Percentiles rank a stretch among this genome's conserved stretches.
phyloP scores from a whole-genome alignment of 2,329 filamentous ascomycete genomes.

The Rhytidhysteron rufulum region DNA sequence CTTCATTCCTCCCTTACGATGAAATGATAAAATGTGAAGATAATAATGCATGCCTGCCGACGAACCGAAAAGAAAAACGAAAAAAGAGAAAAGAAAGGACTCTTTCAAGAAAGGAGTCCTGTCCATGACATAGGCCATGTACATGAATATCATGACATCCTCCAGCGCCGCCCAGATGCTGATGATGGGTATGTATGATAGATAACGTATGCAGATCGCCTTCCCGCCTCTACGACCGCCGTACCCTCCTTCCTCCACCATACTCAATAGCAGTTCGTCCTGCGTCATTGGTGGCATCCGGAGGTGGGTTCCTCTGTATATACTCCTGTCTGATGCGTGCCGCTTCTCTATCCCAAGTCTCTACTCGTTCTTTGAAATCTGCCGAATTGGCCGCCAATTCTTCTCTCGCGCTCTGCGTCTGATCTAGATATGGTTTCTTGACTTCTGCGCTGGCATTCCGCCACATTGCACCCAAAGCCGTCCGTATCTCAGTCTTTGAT shows the following conservation, averaged over 20 bases:
- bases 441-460: constrained; percentile 67
- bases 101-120: too few species aligned
- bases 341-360: constrained; percentile 69
- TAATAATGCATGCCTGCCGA: too few species aligned
- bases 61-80: too few species aligned
- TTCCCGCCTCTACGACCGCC: constrained; percentile 4
- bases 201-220: background rate
- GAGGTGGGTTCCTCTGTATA: constrained; percentile 31
- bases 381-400: constrained; percentile 57
- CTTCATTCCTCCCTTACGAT: too few species aligned
- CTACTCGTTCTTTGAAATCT: constrained; percentile 58
- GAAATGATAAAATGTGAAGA: too few species aligned
- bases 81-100: too few species aligned
- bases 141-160: too few species aligned
- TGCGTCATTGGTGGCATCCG: constrained; percentile 23
- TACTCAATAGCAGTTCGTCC: constrained; percentile 37
- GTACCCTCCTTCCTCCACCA: constrained; percentile 30
- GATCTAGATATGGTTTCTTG: constrained; percentile 73
- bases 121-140: too few species aligned
- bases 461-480: constrained; percentile 88
- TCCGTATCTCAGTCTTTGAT: constrained; percentile 69
- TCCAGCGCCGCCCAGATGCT: background rate
- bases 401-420: constrained; percentile 67
- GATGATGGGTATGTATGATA: background rate
- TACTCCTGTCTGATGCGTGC: constrained; percentile 44